Conservation (phyloP, 768 basidiomycete genomes). For the Suillus ampliporus region DNA sequence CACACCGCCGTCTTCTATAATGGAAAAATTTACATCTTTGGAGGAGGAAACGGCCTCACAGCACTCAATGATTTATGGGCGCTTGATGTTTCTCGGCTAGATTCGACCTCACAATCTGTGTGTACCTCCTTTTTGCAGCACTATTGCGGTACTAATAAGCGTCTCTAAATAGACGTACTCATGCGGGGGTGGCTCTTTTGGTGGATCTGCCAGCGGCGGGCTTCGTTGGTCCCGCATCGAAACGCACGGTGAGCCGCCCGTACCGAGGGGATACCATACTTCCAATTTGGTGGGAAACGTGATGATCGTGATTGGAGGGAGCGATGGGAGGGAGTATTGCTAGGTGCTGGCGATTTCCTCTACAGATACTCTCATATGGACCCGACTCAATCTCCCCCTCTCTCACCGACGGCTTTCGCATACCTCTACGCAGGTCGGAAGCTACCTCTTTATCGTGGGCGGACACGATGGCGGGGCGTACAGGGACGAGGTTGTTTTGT, state of each 20-base stretch:
- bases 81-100: conserved; percentile 63
- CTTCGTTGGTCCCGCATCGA: conserved; percentile 66
- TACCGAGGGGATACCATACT: conserved; percentile 86
- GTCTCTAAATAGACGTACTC: conserved; percentile 1
- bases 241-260: conserved; percentile 61
- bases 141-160: background rate
- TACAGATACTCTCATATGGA: conserved; percentile 37
- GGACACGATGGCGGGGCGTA: conserved; percentile 87
- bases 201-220: conserved; percentile 18
- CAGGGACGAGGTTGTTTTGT: conserved; percentile 73
- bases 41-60: conserved; percentile 91
- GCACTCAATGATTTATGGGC: conserved; percentile 93
- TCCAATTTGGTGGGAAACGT: conserved; percentile 84
- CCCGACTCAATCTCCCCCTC: conserved; percentile 26
- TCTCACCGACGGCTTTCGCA: conserved; percentile 76
- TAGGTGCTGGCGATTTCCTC: background rate
- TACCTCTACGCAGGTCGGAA: conserved; percentile 88
- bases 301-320: conserved; percentile 91
- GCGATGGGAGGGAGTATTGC: conserved; percentile 78
- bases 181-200: conserved; percentile 19
- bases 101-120: conserved; percentile 23
- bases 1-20: conserved; percentile 83
- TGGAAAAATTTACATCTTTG: conserved; percentile 83
- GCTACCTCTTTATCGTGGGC: conserved; percentile 87
- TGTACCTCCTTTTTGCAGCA: background rate